A percentile compares a stretch with the other conserved stretches of the same genome.
These are phyloP conservation scores for Daldinia grandis DNA, from an alignment of 495 filamentous ascomycete genomes.

Conservation along the genomic window DNA sequence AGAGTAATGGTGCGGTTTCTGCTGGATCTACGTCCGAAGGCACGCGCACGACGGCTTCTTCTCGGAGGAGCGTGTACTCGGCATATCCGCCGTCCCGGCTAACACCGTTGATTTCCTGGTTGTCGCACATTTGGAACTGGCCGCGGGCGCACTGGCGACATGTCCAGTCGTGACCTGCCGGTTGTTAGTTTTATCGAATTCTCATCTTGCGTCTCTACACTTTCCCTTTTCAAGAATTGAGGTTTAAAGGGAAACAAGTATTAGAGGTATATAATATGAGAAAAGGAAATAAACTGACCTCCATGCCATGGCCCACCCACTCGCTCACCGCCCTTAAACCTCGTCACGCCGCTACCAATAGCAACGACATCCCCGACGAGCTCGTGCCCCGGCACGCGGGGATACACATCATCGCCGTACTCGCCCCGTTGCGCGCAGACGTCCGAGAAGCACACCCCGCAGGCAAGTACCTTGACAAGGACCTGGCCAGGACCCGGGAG, in stretches of 20 bases:
- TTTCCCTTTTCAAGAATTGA: no score
- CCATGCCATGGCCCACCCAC: conserved; percentile 67
- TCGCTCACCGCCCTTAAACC: conserved; percentile 58
- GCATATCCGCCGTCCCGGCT: conserved; percentile 65
- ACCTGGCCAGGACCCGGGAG: conserved; percentile 54
- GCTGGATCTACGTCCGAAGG: conserved; percentile 65
- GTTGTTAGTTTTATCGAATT: conserved; percentile 9
- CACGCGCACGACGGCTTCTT: conserved; percentile 71
- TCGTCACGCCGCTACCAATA: conserved; percentile 54
- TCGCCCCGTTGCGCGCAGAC: conserved; percentile 46
- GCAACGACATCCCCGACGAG: conserved; percentile 62
- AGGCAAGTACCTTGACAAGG: conserved; percentile 63
- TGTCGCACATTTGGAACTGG: conserved; percentile 64
- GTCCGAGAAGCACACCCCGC: conserved; percentile 63
- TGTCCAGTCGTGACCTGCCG: conserved; percentile 50
- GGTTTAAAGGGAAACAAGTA: no score
- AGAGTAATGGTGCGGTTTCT: conserved; percentile 71
- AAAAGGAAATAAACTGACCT: conserved; percentile 46
- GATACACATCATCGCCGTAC: conserved; percentile 56
- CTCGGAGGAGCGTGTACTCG: conserved; percentile 68
- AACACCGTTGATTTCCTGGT: conserved; percentile 60
- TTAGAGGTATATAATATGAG: not conserved
- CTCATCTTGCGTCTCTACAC: conserved; percentile 6
- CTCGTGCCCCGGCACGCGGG: conserved; percentile 64
- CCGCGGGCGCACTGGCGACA: conserved; percentile 60